Evolutionary conservation across 768 basidiomycete genomes (phyloP).

Genomic region (Paxillus involutus): DNA sequence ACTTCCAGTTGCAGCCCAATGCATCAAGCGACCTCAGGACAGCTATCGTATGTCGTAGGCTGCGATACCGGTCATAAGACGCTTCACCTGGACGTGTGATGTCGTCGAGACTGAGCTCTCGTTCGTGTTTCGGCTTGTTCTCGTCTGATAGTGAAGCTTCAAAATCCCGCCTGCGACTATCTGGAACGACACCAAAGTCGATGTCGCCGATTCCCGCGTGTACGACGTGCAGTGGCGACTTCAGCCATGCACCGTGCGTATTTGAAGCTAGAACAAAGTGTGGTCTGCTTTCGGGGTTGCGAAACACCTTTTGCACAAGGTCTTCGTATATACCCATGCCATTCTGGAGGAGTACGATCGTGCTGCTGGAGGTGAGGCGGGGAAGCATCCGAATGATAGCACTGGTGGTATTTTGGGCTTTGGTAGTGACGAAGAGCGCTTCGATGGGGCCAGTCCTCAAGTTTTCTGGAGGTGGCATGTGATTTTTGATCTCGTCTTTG

Average conservation of each 20-base stretch:
- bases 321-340: constrained; percentile 92
- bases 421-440: constrained; percentile 81
- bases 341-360: constrained; percentile 91
- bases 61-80: constrained; percentile 46
- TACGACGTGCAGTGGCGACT: constrained; percentile 51
- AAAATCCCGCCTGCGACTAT: constrained; percentile 59
- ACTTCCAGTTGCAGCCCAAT: constrained; percentile 63
- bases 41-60: constrained; percentile 67
- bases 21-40: constrained; percentile 54
- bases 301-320: constrained; percentile 66
- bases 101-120: constrained; percentile 50
- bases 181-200: constrained; percentile 78
- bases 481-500: constrained; percentile 10
- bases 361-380: constrained; percentile 64
- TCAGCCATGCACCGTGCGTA: constrained; percentile 74
- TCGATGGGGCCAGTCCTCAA: constrained; percentile 48
- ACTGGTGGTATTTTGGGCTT: constrained; percentile 63
- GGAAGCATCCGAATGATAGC: constrained; percentile 60
- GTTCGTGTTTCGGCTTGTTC: constrained; percentile 33
- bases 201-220: constrained; percentile 72
- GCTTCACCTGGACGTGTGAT: constrained; percentile 42
- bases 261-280: constrained; percentile 85
- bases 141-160: constrained; percentile 51
- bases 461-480: constrained; percentile 12
- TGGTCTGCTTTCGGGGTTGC: constrained; percentile 69